Percentiles rank a stretch among this genome's conserved stretches.
These are phyloP conservation scores for Lecanicillium sp. DNA, from an alignment of 2,329 filamentous ascomycete genomes.

Conservation along the genomic window DNA sequence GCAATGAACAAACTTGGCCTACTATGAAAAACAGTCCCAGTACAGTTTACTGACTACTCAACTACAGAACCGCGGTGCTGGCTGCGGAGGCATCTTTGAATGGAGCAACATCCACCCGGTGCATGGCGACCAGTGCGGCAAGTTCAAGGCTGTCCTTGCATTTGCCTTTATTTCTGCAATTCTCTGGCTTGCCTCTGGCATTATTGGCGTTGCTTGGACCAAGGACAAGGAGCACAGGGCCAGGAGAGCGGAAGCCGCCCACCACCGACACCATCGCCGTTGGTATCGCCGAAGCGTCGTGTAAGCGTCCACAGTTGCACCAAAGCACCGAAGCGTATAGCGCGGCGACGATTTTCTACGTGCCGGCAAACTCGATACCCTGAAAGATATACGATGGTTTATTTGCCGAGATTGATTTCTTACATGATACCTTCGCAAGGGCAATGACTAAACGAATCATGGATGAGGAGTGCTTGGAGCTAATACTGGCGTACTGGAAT, in stretches of 20 bases:
- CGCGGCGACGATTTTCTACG: too few species aligned
- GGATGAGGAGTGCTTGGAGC: too few species aligned
- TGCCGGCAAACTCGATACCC: too few species aligned
- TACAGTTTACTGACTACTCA: background rate
- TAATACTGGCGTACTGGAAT: too few species aligned
- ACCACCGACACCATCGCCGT: slow-evolving; percentile 23
- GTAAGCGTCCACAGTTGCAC: slow-evolving; percentile 18
- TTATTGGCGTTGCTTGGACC: slow-evolving; percentile 49
- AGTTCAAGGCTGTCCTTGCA: slow-evolving; percentile 63
- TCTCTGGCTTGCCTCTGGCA: slow-evolving; percentile 58
- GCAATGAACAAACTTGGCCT: too few species aligned
- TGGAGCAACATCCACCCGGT: slow-evolving; percentile 46
- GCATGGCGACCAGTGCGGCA: slow-evolving; percentile 46
- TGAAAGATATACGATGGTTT: too few species aligned
- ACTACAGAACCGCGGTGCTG: slow-evolving; percentile 30
- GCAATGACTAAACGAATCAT: too few species aligned
- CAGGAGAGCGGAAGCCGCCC: slow-evolving; percentile 18
- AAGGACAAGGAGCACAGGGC: slow-evolving; percentile 30
- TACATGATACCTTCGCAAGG: too few species aligned
- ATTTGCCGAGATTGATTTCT: too few species aligned
- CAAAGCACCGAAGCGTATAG: too few species aligned
- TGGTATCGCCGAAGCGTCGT: slow-evolving; percentile 36
- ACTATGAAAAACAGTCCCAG: background rate
- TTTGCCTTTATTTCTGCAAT: slow-evolving; percentile 65
- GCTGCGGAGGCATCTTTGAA: slow-evolving; percentile 49